Evolutionary conservation across 2,329 filamentous ascomycete genomes (phyloP), one percentile per base, ranked within the genome.

Genomic region (Fusarium udum): DNA sequence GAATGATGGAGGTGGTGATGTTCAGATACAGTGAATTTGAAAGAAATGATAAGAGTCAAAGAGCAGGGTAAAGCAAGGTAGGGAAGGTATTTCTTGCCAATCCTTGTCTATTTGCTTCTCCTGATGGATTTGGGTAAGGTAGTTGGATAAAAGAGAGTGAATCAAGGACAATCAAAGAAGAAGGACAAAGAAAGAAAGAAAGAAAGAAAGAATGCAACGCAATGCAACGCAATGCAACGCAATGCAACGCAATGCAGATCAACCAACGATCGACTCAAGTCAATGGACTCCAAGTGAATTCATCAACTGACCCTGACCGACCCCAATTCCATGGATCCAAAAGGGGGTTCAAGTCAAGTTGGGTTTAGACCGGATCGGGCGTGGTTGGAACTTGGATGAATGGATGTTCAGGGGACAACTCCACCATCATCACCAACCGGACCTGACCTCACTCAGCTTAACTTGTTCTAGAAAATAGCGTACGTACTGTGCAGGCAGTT

Each of bases 301-400:
- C 62, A 56, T 61, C 63, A 45, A 64, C 45, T 52, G 65, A 61
- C 49, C 48, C 56, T 45, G 53, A 66, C 39, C 42, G 62, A 61
- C 59, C 62, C 46, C 63, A 67, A 67, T 67, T 67, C 64, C 52
- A 66, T 34, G 42, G 56, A 36, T 69, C 71, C 69, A 62, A 78
- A 78, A 76, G 76, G 76, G 75, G 73, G 73, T 75, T 77, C 66
- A 75, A 60, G 67, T 68, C 67, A 73, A 62, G 66, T 58, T 75
- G 65, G 56, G 59, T 64, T 72, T 66, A 72, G 64, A 64, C 61
- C 68, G 64, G 56, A 77, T 77, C 72, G 63, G 63, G 63, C 15
- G 56, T 58, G 32, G 55, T 36, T 36, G 37, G 51, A 53, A n/a
- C 39, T 42, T 53, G 52, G 45, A 31, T 49, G 61, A 42, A 36